A percentile compares a stretch with the other conserved stretches of the same genome.
Conservation (phyloP, 495 filamentous ascomycete genomes). For the Podospora conica region DNA sequence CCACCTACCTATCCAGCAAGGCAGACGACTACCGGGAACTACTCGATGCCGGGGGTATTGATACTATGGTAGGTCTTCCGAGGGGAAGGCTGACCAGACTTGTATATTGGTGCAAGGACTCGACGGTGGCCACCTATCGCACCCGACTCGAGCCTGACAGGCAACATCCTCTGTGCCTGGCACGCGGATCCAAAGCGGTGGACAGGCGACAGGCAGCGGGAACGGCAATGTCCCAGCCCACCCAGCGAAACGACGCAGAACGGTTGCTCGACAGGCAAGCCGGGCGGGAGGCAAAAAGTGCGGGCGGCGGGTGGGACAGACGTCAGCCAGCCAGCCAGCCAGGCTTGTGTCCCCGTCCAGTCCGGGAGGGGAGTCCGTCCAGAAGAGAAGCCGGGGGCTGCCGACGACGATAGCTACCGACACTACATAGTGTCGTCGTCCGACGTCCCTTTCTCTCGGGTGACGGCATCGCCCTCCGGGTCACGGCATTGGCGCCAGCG, state of each 20-base stretch:
- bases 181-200: neutral
- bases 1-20: neutral
- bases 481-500: slow-evolving; percentile 7
- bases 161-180: neutral
- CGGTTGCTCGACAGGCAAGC: neutral
- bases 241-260: no score
- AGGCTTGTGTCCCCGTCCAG: neutral
- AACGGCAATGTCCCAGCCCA: neutral
- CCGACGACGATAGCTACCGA: neutral
- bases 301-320: neutral
- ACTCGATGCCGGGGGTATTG: neutral
- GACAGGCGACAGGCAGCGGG: neutral
- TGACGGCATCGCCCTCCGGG: neutral
- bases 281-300: neutral
- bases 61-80: neutral
- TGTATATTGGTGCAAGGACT: neutral
- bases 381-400: neutral
- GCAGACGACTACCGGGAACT: neutral
- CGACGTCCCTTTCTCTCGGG: neutral
- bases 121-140: neutral
- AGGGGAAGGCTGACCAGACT: neutral
- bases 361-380: neutral
- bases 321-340: neutral
- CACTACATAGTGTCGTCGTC: neutral
- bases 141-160: neutral